phyloP scores from a whole-genome alignment of 2,329 filamentous ascomycete genomes.

The Fusarium sp. region DNA sequence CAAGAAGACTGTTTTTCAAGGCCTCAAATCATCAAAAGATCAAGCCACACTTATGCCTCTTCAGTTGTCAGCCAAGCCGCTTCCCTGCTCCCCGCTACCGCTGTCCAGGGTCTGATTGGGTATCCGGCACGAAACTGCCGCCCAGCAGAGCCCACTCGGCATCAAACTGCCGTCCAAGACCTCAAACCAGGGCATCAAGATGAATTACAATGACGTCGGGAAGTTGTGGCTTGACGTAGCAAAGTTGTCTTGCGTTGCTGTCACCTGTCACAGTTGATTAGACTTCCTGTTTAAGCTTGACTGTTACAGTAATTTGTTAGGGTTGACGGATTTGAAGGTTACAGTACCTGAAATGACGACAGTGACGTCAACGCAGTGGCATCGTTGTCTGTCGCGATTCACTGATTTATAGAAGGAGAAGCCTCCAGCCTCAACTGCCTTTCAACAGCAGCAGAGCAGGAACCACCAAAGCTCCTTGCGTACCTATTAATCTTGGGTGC shows the following conservation, averaged over 20 bases:
- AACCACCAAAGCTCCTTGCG: constrained; percentile 13
- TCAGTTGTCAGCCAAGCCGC: constrained; percentile 30
- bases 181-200: constrained; percentile 1
- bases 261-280: not conserved
- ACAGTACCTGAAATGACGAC: constrained; percentile 13
- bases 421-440: constrained; percentile 3
- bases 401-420: constrained; percentile 29
- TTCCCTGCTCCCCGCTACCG: not conserved
- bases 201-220: constrained; percentile 31
- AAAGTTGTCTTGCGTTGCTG: not conserved
- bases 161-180: constrained; percentile 36
- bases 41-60: constrained; percentile 29
- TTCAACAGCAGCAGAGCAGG: not conserved
- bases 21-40: constrained; percentile 2
- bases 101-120: constrained; percentile 17
- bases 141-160: constrained; percentile 29
- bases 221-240: constrained; percentile 28
- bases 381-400: constrained; percentile 4
- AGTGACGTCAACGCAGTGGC: constrained; percentile 33
- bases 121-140: constrained; percentile 36
- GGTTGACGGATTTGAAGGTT: not conserved
- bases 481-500: not conserved
- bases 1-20: not conserved
- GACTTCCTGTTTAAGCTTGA: constrained; percentile 3
- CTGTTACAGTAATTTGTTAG: not conserved